phyloP scores from a whole-genome alignment of 1,139 yeast genomes.

The Geotrichum carabidarum region DNA sequence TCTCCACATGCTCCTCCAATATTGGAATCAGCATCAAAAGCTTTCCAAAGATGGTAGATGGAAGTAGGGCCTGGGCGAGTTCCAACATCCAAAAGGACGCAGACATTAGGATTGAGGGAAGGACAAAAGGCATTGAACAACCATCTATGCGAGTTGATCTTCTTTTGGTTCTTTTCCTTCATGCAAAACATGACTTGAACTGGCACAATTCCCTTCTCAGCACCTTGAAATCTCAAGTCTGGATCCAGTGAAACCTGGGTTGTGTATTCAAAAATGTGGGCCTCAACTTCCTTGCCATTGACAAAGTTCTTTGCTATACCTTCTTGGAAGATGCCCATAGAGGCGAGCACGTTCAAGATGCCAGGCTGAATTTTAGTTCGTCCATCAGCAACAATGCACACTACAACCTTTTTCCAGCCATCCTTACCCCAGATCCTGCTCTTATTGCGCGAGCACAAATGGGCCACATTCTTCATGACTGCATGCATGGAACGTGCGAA shows the following conservation, averaged over 20 bases:
- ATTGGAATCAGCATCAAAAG: constrained; percentile 89
- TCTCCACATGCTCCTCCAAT: constrained; percentile 99
- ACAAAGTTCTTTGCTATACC: constrained; percentile 93
- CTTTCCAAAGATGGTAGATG: constrained; percentile 90
- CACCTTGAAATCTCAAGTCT: constrained; percentile 72
- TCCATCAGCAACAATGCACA: constrained; percentile 87
- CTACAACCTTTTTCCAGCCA: constrained; percentile 94
- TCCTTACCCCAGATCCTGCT: constrained; percentile 91
- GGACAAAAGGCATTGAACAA: constrained; percentile 90
- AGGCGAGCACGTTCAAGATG: constrained; percentile 78
- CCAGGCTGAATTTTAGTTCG: constrained; percentile 79
- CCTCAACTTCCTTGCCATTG: constrained; percentile 81
- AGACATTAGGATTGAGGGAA: constrained; percentile 76
- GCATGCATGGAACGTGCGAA: constrained; percentile 91
- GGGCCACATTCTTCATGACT: constrained; percentile 86
- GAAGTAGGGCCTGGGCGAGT: constrained; percentile 87
- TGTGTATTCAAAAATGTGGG: constrained; percentile 91
- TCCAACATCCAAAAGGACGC: constrained; percentile 85
- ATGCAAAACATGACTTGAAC: constrained; percentile 87
- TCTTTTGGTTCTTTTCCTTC: constrained; percentile 84
- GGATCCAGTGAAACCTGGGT: constrained; percentile 84
- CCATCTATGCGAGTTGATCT: constrained; percentile 96
- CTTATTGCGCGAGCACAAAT: constrained; percentile 70
- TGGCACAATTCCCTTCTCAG: constrained; percentile 81
- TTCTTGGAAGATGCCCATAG: constrained; percentile 93